These are phyloP conservation scores for Alectoria sarmentosa DNA, from an alignment of 495 filamentous ascomycete genomes.

Conservation along the genomic window DNA sequence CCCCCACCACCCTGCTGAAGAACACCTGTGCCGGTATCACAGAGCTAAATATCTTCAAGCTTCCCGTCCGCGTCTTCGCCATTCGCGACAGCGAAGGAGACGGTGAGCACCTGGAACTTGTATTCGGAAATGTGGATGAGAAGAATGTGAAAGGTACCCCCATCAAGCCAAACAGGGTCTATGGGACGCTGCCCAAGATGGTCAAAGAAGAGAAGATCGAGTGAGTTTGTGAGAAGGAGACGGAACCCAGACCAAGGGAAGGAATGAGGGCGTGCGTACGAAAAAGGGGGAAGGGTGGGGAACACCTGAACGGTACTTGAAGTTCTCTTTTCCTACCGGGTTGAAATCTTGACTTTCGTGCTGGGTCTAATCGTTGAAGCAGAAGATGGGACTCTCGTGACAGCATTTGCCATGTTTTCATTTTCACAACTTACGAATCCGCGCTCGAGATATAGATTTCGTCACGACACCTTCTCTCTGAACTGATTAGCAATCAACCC, in stretches of 20 bases:
- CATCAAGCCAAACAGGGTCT: conserved; percentile 21
- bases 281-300: no score
- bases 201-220: conserved; percentile 6
- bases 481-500: no score
- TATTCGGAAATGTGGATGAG: conserved; percentile 19
- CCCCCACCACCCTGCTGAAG: conserved; percentile 17
- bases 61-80: conserved; percentile 18
- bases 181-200: conserved; percentile 20
- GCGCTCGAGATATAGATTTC: no score
- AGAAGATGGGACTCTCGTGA: no score
- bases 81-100: conserved; percentile 18
- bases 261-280: neutral
- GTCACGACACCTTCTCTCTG: no score
- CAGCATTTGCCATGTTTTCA: no score
- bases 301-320: neutral
- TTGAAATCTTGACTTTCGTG: no score
- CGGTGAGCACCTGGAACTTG: conserved; percentile 23
- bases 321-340: no score
- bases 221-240: conserved; percentile 33
- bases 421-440: no score
- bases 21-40: conserved; percentile 25
- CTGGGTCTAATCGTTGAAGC: no score
- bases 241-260: neutral
- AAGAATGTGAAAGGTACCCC: conserved; percentile 6
- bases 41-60: conserved; percentile 22